These are phyloP conservation scores for Spathaspora gorwiae DNA, from an alignment of 805 yeast species.

Conservation along the genomic window DNA sequence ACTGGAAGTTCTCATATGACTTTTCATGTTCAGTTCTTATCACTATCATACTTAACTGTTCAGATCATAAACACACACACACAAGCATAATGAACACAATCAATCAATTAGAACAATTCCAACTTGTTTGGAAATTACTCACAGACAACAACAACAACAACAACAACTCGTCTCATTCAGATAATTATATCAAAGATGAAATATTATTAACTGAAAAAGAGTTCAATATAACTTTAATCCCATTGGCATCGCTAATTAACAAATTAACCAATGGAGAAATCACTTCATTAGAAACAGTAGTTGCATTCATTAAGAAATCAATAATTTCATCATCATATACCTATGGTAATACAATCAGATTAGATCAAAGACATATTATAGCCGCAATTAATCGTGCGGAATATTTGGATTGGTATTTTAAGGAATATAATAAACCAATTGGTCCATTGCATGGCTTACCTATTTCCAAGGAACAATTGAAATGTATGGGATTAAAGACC, in stretches of 20 bases:
- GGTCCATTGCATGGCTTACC: constrained; percentile 71
- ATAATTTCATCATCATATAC: constrained; percentile 41
- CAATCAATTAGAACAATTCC: background rate
- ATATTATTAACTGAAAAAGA: constrained; percentile 31
- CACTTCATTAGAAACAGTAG: constrained; percentile 32
- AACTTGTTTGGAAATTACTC: background rate
- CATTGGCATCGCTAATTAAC: constrained; percentile 22
- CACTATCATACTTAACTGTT: background rate
- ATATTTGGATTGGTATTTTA: constrained; percentile 47
- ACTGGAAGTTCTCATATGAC: background rate
- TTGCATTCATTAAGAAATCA: constrained; percentile 40
- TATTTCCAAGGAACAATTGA: constrained; percentile 16
- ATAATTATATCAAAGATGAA: constrained; percentile 26
- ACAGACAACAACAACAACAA: background rate
- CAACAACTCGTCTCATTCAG: background rate
- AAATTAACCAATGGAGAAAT: constrained; percentile 29
- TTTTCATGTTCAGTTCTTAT: background rate
- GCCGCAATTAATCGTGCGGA: constrained; percentile 55
- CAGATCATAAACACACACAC: background rate
- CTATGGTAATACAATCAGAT: constrained; percentile 25
- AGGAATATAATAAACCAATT: constrained; percentile 41
- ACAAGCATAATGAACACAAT: background rate
- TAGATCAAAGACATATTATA: background rate
- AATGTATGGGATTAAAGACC: constrained; percentile 47
- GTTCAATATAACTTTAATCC: constrained; percentile 32